Evolutionary conservation across 2,329 filamentous ascomycete genomes (phyloP).

Genomic region (Magnaporthales sp.): DNA sequence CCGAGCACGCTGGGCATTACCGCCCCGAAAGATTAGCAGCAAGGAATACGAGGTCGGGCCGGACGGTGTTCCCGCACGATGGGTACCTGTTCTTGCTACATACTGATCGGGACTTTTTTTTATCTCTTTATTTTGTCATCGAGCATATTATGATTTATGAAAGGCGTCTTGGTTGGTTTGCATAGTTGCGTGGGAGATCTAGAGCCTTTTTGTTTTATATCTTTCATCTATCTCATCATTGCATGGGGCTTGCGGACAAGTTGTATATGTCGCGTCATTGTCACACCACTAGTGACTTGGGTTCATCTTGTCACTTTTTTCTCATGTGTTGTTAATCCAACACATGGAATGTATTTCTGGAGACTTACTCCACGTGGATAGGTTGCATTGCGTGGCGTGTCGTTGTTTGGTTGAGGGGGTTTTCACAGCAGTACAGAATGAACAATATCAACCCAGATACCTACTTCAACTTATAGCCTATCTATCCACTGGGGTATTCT

Average conservation of each 20-base stretch:
- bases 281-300: neutral
- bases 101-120: neutral
- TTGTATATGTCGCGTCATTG: neutral
- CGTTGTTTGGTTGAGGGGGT: neutral
- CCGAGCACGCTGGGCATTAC: conserved; percentile 58
- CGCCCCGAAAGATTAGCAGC: conserved; percentile 47
- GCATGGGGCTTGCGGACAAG: neutral
- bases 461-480: neutral
- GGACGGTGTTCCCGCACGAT: conserved; percentile 51
- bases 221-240: neutral
- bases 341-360: neutral
- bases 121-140: neutral
- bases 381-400: neutral
- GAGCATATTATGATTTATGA: neutral
- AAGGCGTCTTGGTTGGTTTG: neutral
- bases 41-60: conserved; percentile 47
- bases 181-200: neutral
- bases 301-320: neutral
- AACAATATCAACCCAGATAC: neutral
- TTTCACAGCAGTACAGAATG: neutral
- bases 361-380: neutral
- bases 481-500: neutral
- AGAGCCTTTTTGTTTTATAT: neutral
- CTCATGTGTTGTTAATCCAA: neutral
- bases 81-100: conserved; percentile 31